These are phyloP conservation scores for Fomitopsis serialis DNA, from an alignment of 768 basidiomycete genomes.

Conservation along the genomic window DNA sequence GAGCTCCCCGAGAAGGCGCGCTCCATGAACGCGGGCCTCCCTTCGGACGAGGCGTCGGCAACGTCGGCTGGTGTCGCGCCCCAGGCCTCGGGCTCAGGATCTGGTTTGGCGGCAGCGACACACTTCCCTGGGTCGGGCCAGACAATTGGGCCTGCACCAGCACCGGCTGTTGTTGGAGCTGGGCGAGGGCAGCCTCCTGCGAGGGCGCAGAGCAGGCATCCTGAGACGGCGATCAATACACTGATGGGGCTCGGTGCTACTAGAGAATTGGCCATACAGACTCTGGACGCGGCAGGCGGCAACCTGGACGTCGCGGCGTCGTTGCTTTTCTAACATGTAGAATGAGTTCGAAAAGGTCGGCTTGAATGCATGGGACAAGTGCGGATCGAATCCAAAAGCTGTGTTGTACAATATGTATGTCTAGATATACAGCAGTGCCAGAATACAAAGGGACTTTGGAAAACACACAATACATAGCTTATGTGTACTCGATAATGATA, in stretches of 20 bases:
- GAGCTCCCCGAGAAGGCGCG: constrained; percentile 84
- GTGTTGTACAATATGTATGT: constrained; percentile 2
- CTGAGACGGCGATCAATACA: constrained; percentile 59
- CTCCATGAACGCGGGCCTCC: constrained; percentile 25
- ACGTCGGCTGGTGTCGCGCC: constrained; percentile 6
- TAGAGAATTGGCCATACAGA: constrained; percentile 70
- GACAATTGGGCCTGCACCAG: constrained; percentile 47
- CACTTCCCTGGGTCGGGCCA: constrained; percentile 68
- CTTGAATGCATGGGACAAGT: too few relatives aligned
- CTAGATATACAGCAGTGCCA: constrained; percentile 1
- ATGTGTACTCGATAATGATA: constrained; percentile 3
- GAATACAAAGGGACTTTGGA: constrained; percentile 6
- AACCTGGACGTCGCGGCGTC: constrained; percentile 88
- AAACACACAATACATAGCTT: neutral
- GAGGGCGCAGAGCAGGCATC: constrained; percentile 24
- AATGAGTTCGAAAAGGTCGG: neutral
- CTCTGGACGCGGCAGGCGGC: constrained; percentile 75
- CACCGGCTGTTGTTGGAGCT: constrained; percentile 15
- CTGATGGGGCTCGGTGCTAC: constrained; percentile 76
- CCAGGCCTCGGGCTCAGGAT: neutral
- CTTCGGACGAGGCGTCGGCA: constrained; percentile 22
- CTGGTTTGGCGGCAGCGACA: constrained; percentile 13
- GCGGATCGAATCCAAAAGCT: neutral
- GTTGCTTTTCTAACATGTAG: constrained; percentile 54
- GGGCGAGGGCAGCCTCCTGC: constrained; percentile 15